phyloP scores from a whole-genome alignment of 208 protist species.

The Herpetomonas tarakana region DNA sequence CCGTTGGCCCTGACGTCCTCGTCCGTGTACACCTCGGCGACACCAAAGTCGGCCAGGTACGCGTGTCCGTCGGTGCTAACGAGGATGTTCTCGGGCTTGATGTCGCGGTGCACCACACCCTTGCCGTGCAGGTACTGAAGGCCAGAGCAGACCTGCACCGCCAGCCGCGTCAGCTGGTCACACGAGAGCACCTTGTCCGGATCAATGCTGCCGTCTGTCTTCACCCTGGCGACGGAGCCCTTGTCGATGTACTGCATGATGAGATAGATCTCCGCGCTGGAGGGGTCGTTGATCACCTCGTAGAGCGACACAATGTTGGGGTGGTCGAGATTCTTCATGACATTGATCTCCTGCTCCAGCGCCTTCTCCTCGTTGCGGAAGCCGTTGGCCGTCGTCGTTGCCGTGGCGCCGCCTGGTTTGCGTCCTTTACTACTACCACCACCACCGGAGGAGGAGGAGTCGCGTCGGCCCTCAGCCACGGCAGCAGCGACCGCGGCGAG shows the following conservation, averaged over 20 bases:
- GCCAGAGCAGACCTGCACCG: constrained; percentile 57
- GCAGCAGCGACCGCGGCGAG: not conserved
- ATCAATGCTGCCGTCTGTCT: constrained; percentile 17
- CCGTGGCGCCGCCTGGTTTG: constrained; percentile 14
- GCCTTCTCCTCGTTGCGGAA: constrained; percentile 15
- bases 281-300: constrained; percentile 96
- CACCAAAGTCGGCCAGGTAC: constrained; percentile 84
- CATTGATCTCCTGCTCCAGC: constrained; percentile 87
- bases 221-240: constrained; percentile 47
- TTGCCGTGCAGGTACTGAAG: constrained; percentile 64
- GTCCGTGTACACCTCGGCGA: constrained; percentile 56
- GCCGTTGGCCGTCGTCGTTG: constrained; percentile 25
- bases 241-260: constrained; percentile 92
- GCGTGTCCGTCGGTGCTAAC: constrained; percentile 45
- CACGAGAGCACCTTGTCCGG: constrained; percentile 46
- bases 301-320: constrained; percentile 93
- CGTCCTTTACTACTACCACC: not conserved
- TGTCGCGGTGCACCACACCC: constrained; percentile 85
- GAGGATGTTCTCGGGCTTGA: constrained; percentile 89
- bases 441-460: not conserved
- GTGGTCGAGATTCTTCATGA: constrained; percentile 96
- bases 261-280: constrained; percentile 83
- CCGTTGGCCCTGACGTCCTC: constrained; percentile 10
- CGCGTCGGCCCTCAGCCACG: not conserved
- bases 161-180: constrained; percentile 27